phyloP scores from a whole-genome alignment of 1,139 yeast genomes.

The Geotrichum fermentans region DNA sequence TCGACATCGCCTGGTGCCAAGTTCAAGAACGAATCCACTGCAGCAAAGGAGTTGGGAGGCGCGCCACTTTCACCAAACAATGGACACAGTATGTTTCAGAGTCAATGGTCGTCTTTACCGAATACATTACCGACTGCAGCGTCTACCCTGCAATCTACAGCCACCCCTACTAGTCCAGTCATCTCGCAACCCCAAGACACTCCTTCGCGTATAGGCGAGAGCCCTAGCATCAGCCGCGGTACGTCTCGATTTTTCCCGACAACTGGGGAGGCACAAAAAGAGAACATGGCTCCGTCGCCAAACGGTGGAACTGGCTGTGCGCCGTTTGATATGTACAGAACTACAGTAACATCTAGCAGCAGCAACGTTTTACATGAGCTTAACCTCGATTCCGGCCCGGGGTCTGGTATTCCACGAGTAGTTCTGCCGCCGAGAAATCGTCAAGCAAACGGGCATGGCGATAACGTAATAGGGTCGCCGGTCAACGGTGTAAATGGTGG shows the following conservation, averaged over 20 bases:
- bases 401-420: background rate
- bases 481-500: background rate
- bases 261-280: background rate
- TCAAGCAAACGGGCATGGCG: background rate
- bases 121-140: no score
- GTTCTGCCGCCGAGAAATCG: background rate
- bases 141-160: background rate
- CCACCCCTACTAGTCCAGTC: background rate
- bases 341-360: background rate
- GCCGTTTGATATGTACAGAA: background rate
- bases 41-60: background rate
- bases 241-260: conserved; percentile 15
- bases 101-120: background rate
- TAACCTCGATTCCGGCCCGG: background rate
- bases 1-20: background rate
- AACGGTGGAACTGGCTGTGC: background rate
- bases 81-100: background rate
- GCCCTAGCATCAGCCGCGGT: conserved; percentile 10
- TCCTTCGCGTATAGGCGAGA: background rate
- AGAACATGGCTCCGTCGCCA: background rate
- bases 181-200: background rate
- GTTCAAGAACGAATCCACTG: background rate
- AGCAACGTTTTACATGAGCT: no score
- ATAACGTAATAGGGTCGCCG: background rate
- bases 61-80: background rate